Percentiles rank a stretch among this genome's conserved stretches.
Evolutionary conservation across 2,329 filamentous ascomycete genomes (phyloP).

Genomic region (Calcarisporium arbuscula): DNA sequence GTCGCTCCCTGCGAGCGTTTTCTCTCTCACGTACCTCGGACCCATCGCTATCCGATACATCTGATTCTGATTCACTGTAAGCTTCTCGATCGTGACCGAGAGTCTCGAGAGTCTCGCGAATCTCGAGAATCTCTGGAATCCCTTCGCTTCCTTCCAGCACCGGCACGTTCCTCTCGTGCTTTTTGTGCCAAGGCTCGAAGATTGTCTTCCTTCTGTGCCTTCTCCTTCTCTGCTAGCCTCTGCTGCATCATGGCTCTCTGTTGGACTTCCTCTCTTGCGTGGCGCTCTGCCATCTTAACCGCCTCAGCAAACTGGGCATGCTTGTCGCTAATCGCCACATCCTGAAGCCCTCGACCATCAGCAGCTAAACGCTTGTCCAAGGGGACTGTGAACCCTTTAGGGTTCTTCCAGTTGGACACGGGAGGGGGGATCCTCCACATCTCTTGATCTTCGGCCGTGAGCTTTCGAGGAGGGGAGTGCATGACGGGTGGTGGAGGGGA

Average conservation of each 20-base stretch:
- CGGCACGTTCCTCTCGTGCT: conserved; percentile 74
- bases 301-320: conserved; percentile 96
- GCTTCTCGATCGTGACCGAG: conserved; percentile 35
- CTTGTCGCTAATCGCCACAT: conserved; percentile 96
- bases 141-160: conserved; percentile 33
- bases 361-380: conserved; percentile 93
- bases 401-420: conserved; percentile 98
- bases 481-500: conserved; percentile 90
- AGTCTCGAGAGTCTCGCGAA: conserved; percentile 33
- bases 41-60: conserved; percentile 51
- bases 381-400: conserved; percentile 94
- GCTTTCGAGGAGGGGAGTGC: conserved; percentile 88
- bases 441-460: conserved; percentile 95
- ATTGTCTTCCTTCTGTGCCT: conserved; percentile 87
- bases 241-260: conserved; percentile 94
- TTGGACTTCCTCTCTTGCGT: conserved; percentile 91
- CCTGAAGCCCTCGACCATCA: conserved; percentile 84
- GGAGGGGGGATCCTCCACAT: conserved; percentile 86
- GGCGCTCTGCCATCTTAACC: conserved; percentile 86
- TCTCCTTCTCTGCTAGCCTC: conserved; percentile 92
- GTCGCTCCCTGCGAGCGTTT: conserved; percentile 67
- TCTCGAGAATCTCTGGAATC: conserved; percentile 24
- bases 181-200: conserved; percentile 83
- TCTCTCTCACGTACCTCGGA: conserved; percentile 71
- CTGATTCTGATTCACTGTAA: conserved; percentile 48